Percentiles rank a stretch among this genome's conserved stretches.
Evolutionary conservation across 2,329 filamentous ascomycete genomes (phyloP).

Genomic region (Westerdykella aurantiaca): DNA sequence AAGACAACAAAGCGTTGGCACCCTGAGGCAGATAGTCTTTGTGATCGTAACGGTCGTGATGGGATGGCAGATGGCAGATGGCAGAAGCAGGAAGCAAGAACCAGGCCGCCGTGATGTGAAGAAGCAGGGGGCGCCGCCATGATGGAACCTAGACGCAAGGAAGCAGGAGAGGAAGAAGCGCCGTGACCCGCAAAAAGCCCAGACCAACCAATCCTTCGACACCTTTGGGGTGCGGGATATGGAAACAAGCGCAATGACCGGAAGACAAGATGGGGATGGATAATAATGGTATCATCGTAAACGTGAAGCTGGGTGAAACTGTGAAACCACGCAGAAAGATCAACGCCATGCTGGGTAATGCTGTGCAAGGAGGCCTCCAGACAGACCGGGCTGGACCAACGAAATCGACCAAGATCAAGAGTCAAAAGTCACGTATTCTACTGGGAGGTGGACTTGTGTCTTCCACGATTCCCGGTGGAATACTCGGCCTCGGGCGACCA

Average conservation of each 20-base stretch:
- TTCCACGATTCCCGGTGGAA: conserved; percentile 32
- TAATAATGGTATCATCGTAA: conserved; percentile 35
- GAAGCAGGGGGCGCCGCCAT: conserved; percentile 17
- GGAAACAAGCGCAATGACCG: conserved; percentile 19
- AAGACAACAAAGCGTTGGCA: conserved; percentile 25
- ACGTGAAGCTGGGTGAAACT: conserved; percentile 25
- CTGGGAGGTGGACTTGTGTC: conserved; percentile 35
- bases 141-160: conserved; percentile 15
- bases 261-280: conserved; percentile 13
- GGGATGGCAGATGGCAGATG: conserved; percentile 1
- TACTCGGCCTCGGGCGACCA: conserved; percentile 48
- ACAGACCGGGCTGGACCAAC: conserved; percentile 2
- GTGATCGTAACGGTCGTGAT: conserved; percentile 34
- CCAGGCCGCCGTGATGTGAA: conserved; percentile 1
- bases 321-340: conserved; percentile 19
- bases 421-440: conserved; percentile 11
- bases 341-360: conserved; percentile 36
- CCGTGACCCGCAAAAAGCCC: conserved; percentile 4
- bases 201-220: conserved; percentile 5
- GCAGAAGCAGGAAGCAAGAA: too few species aligned
- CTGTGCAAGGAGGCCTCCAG: conserved; percentile 26
- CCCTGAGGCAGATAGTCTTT: conserved; percentile 38
- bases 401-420: conserved; percentile 8
- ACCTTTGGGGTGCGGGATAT: conserved; percentile 21
- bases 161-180: conserved; percentile 11